A percentile compares a stretch with the other conserved stretches of the same genome.
Evolutionary conservation across 176 grass and related monocot species (phyloP).

Genomic region (Saccharum officinarum): DNA sequence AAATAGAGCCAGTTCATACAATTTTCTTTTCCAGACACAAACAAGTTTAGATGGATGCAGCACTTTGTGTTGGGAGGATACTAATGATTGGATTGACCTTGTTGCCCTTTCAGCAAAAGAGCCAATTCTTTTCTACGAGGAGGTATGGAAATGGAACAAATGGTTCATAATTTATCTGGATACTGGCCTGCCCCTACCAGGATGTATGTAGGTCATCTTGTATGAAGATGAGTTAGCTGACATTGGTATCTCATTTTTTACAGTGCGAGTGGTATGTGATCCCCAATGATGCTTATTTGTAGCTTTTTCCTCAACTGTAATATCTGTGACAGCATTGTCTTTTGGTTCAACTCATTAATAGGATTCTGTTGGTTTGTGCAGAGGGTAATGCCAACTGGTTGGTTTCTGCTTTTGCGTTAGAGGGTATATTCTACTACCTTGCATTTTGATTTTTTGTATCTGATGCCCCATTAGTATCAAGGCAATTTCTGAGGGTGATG

Average conservation of each 20-base stretch:
- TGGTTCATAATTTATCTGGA: conserved; percentile 29
- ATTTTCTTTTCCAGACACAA: conserved; percentile 43
- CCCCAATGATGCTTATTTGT: background rate
- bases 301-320: background rate
- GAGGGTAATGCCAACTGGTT: conserved; percentile 97
- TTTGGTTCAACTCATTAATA: conserved; percentile 28
- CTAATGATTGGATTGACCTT: conserved; percentile 73
- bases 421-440: conserved; percentile 61
- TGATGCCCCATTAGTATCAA: background rate
- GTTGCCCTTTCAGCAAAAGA: conserved; percentile 80
- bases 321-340: background rate
- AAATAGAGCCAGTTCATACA: background rate
- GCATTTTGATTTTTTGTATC: background rate
- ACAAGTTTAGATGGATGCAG: conserved; percentile 50
- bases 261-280: conserved; percentile 79
- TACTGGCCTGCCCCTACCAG: conserved; percentile 20
- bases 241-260: conserved; percentile 90
- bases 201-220: conserved; percentile 69
- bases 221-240: conserved; percentile 98
- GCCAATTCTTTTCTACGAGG: conserved; percentile 88
- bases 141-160: conserved; percentile 48
- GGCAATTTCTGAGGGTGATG: background rate
- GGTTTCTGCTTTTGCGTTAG: conserved; percentile 86
- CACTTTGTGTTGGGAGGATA: conserved; percentile 68
- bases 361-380: conserved; percentile 38